A percentile compares a stretch with the other conserved stretches of the same genome.
These are phyloP conservation scores for Metschnikowia kofuensis DNA, from an alignment of 805 yeast genomes.

Conservation along the genomic window DNA sequence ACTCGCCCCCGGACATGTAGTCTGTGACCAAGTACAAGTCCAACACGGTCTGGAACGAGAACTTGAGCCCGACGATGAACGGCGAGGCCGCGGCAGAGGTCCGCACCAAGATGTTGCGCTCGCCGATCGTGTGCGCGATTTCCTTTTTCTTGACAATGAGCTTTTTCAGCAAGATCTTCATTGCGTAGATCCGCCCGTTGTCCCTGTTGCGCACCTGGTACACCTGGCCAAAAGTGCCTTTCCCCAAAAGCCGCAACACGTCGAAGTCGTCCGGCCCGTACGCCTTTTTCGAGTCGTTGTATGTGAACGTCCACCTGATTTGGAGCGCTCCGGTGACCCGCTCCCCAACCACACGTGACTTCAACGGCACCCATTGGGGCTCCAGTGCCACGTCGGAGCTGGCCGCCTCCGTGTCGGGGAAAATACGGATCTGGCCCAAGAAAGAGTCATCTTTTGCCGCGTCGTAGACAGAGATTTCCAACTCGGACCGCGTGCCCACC, in stretches of 20 bases:
- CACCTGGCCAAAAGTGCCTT: conserved; percentile 97
- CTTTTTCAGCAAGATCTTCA: conserved; percentile 93
- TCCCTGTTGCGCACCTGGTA: conserved; percentile 92
- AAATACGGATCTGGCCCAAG: conserved; percentile 77
- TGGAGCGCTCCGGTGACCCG: conserved; percentile 74
- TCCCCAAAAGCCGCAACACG: conserved; percentile 84
- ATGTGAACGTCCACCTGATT: conserved; percentile 67
- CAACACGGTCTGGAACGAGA: conserved; percentile 92
- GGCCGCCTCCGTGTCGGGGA: conserved; percentile 52
- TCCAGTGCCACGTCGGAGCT: conserved; percentile 38
- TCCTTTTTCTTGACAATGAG: conserved; percentile 96
- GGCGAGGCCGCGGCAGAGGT: conserved; percentile 86
- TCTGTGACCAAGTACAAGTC: conserved; percentile 94
- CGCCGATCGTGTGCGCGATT: conserved; percentile 97
- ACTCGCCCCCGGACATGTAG: conserved; percentile 97
- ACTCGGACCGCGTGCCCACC: conserved; percentile 74
- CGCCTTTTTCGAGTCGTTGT: conserved; percentile 64
- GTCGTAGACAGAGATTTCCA: conserved; percentile 91
- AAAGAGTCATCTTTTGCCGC: conserved; percentile 77
- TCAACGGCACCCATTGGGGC: conserved; percentile 72
- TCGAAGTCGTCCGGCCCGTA: conserved; percentile 96
- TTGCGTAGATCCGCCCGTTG: conserved; percentile 88
- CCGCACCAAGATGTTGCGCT: conserved; percentile 88
- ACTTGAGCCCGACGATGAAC: conserved; percentile 94
- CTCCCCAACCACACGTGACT: conserved; percentile 73